Base-by-base conservation (phyloP, 768 basidiomycete genomes). In the Mrakia frigida region DNA sequence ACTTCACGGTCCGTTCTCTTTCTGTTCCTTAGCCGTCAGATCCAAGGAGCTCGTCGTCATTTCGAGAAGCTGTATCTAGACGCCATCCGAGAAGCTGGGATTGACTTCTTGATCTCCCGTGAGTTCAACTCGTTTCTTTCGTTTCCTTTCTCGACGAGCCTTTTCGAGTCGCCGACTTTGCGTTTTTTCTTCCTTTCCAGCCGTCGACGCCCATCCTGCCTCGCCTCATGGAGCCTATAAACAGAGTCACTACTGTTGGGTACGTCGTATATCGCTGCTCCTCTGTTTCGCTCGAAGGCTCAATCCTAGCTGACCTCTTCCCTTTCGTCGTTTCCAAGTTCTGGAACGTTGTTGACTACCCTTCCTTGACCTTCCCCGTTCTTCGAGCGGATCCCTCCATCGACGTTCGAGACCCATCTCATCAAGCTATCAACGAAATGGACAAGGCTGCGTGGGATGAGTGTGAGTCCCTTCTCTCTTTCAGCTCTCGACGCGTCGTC, bases 311-410 rank as follows among this genome's bases (percentile, higher is more conserved):
- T 43, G 43, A 43, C 43, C 11, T 43, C 43, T 43, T 43, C 16
- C 6, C 11, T 53, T 53, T n/a, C 68, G 39, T 23, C 25, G 39
- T 91, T 90, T 79, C 90, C 90, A 0, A 83, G 28, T 83, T 89
- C 46, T 90, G 88, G 87, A 92, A 90, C 79, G 81, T 86, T 16
- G 85, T 89, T n/a, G 91, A 92, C 80, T 92, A 89, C 78, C 82
- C 89, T 0, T 85, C 88, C 1, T 83, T 87, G 11, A 83, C 87
- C 18, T 86, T 92, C 76, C 92, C 92, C 0, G 90, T 91, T 28
- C 86, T 89, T 0, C 85, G 80, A 53, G 89, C 91, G 13, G 86
- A 91, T 80, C 86, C 85, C 1, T 61, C 73, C 11, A 68, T 89
- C 11, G 92, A 92, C 79, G 81, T 80, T 7, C 86, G 86, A 80